Percentiles rank a stretch among this genome's conserved stretches.
Conservation (phyloP, 768 basidiomycete genomes). For the Candolleomyces aberdarensis region DNA sequence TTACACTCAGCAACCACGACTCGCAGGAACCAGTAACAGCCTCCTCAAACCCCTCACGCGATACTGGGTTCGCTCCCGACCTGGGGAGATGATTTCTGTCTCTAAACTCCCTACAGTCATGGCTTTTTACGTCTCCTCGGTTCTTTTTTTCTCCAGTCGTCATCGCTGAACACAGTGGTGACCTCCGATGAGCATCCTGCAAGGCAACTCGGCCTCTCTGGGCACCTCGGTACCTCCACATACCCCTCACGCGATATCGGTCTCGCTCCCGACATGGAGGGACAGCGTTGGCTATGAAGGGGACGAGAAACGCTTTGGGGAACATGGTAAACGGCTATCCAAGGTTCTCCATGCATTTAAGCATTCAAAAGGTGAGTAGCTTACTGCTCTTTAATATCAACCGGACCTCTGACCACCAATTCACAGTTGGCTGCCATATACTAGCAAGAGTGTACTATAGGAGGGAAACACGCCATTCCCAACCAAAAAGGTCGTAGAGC, state of each 20-base stretch:
- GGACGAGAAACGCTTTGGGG: slow-evolving; percentile 73
- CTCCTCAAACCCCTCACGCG: slow-evolving; percentile 45
- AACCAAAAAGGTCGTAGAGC: slow-evolving; percentile 65
- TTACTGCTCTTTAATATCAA: neutral
- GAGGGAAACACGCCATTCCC: slow-evolving; percentile 79
- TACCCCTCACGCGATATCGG: slow-evolving; percentile 88
- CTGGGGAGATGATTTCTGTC: slow-evolving; percentile 45
- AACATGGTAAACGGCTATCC: slow-evolving; percentile 91
- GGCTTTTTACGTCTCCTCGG: too few species aligned
- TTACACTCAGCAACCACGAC: too few species aligned
- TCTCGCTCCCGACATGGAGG: slow-evolving; percentile 88
- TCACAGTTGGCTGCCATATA: slow-evolving; percentile 75
- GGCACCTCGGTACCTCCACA: slow-evolving; percentile 61
- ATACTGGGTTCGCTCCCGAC: slow-evolving; percentile 88
- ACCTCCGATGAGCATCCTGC: neutral
- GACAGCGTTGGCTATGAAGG: slow-evolving; percentile 95
- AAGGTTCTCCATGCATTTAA: slow-evolving; percentile 87
- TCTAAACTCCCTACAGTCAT: too few species aligned
- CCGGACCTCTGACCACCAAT: neutral
- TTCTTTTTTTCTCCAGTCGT: too few species aligned
- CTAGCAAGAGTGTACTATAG: slow-evolving; percentile 70
- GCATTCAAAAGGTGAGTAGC: slow-evolving; percentile 71
- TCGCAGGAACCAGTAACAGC: slow-evolving; percentile 29
- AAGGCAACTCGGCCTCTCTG: slow-evolving; percentile 21
- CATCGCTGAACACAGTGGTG: too few species aligned